Base-by-base conservation (phyloP, 2,329 filamentous ascomycete genomes). In the Clarireedia homoeocarpa region DNA sequence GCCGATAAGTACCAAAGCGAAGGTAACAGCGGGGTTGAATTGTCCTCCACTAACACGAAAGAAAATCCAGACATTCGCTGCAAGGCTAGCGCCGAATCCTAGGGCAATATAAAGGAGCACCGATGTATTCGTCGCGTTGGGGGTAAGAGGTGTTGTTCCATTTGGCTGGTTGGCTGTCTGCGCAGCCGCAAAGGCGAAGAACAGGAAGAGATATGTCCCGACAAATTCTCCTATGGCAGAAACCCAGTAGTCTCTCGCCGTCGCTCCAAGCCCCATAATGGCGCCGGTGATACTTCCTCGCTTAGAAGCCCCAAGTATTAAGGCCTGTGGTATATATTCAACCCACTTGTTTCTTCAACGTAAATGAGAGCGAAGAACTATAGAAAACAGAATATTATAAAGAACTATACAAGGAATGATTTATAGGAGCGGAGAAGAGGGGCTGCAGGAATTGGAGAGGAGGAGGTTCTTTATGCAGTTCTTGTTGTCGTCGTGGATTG, bases 21-120 rank as follows among this genome's bases (percentile, higher is more conserved):
- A 50, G 7, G 69, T 70, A 5, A 71, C 69, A 10, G 58, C 58
- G 15, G 54, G 58, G 52, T 71, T 72, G 61, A 72, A 72, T 5
- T 71, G 61, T n/a, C 69, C 70, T 17, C 70, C 70, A 3, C 74
- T 78, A 23, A 82, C 72, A 48, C 80, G 74, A 63, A 75, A 82
- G 63, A 82, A 82, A 27, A 79, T 72, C 77, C 78, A 82, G 14
- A 80, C 78, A 53, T 78, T 81, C 57, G 79, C 73, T 2, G 75
- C 72, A 17, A 82, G 65, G 2, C 78, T 74, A 12, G 77, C 26
- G 4, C 54, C 40, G 34, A 67, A 68, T 4, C 50, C 58, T 10
- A 65, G 48, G 3, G 58, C 39, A 42, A 56, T 55, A 58, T 69
- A 72, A 2, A 71, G 36, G 73, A 75, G 77, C 63, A 24, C 52